Evolutionary conservation across 2,329 filamentous ascomycete species (phyloP).

Genomic region (Pezicula rhizophila): DNA sequence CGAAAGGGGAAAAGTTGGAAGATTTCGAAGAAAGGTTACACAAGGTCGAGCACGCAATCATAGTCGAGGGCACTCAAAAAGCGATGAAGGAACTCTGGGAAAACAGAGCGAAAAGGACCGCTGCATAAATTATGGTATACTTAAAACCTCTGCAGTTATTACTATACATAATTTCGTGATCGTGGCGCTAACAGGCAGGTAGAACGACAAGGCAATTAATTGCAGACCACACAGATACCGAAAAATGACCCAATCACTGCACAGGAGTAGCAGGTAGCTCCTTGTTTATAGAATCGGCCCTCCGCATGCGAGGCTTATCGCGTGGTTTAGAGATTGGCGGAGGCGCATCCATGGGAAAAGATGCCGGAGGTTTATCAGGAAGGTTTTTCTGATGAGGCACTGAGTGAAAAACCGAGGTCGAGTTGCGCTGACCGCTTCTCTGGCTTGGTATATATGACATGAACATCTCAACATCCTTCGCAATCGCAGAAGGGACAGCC

Average conservation of each 20-base stretch:
- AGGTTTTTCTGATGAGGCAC: conserved; percentile 2
- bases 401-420: conserved; percentile 5
- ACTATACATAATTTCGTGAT: neutral
- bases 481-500: conserved; percentile 55
- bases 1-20: conserved; percentile 58
- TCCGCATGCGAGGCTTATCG: neutral
- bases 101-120: conserved; percentile 15
- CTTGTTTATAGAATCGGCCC: conserved; percentile 2
- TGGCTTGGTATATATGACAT: conserved; percentile 48
- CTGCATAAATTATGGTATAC: neutral
- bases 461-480: conserved; percentile 67
- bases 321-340: conserved; percentile 4
- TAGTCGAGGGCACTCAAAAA: conserved; percentile 65
- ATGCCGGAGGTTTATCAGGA: neutral
- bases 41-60: conserved; percentile 66
- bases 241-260: neutral
- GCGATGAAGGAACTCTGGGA: conserved; percentile 36
- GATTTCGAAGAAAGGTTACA: conserved; percentile 70
- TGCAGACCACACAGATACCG: no score
- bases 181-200: no score
- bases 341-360: neutral
- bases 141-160: neutral
- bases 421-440: conserved; percentile 8
- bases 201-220: no score
- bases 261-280: conserved; percentile 3